Conservation (phyloP, 495 filamentous ascomycete species). For the Astrothelium subdiscretum region DNA sequence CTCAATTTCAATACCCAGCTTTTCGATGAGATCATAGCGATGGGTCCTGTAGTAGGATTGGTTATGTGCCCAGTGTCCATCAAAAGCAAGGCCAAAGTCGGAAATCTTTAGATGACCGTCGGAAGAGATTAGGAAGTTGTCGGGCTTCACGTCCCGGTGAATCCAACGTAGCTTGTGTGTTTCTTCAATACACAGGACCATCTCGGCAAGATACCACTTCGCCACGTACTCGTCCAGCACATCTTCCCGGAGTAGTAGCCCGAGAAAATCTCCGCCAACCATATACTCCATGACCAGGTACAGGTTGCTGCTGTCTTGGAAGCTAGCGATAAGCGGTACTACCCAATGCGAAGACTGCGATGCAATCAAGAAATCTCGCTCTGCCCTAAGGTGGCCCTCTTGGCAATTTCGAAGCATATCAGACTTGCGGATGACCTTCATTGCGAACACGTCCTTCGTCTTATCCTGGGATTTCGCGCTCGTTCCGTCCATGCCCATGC, state of each 20-base stretch:
- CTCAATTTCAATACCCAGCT: slow-evolving; percentile 58
- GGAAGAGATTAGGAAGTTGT: slow-evolving; percentile 85
- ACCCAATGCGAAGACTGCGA: slow-evolving; percentile 78
- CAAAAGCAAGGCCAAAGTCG: slow-evolving; percentile 89
- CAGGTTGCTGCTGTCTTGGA: slow-evolving; percentile 71
- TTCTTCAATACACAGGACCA: slow-evolving; percentile 90
- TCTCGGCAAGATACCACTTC: slow-evolving; percentile 83
- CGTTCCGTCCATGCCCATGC: not conserved
- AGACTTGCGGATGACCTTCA: slow-evolving; percentile 92
- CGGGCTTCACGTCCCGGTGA: slow-evolving; percentile 90
- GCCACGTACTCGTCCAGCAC: slow-evolving; percentile 65
- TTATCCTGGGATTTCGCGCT: slow-evolving; percentile 1
- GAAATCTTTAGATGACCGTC: slow-evolving; percentile 89
- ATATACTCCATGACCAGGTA: slow-evolving; percentile 97
- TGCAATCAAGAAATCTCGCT: slow-evolving; percentile 81
- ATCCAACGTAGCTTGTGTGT: slow-evolving; percentile 79
- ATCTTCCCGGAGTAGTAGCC: slow-evolving; percentile 70
- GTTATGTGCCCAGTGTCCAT: slow-evolving; percentile 90
- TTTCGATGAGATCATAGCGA: slow-evolving; percentile 61
- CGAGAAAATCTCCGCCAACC: slow-evolving; percentile 89
- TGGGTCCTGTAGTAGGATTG: slow-evolving; percentile 74
- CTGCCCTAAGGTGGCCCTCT: slow-evolving; percentile 83
- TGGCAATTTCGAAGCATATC: slow-evolving; percentile 82
- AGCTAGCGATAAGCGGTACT: slow-evolving; percentile 75
- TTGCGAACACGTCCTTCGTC: slow-evolving; percentile 57